These are phyloP conservation scores for Sanghuangporus weigelae DNA, from an alignment of 1,284 basidiomycete species.

Conservation along the genomic window DNA sequence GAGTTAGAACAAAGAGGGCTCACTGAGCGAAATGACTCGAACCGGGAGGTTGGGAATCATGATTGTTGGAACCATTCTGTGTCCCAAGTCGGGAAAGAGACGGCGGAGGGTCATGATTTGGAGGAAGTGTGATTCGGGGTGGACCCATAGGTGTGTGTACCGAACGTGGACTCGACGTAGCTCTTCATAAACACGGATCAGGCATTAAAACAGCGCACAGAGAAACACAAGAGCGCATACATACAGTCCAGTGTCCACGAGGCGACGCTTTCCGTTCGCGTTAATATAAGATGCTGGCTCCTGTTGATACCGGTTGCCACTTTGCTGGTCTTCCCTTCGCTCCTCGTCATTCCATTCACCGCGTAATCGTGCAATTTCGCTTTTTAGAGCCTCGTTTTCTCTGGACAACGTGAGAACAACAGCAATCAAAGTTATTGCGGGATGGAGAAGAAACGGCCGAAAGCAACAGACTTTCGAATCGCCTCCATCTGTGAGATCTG, in stretches of 20 bases:
- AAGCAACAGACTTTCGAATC: constrained; percentile 44
- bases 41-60: constrained; percentile 7
- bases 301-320: constrained; percentile 21
- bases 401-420: constrained; percentile 28
- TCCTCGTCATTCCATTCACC: constrained; percentile 26
- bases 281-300: constrained; percentile 39
- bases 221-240: background rate
- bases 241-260: constrained; percentile 29
- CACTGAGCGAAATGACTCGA: constrained; percentile 15
- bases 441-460: background rate
- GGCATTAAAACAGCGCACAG: background rate
- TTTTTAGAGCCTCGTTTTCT: constrained; percentile 42
- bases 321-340: constrained; percentile 18
- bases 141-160: constrained; percentile 14
- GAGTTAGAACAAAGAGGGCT: background rate
- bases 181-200: constrained; percentile 1
- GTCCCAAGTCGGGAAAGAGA: constrained; percentile 5
- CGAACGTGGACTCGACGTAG: constrained; percentile 15
- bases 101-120: constrained; percentile 14
- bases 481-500: constrained; percentile 38
- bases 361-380: constrained; percentile 45
- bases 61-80: background rate
- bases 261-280: constrained; percentile 59
- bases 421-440: background rate
- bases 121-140: constrained; percentile 16